Conservation (phyloP, 306 rosid genomes). For the Cucurbita pepo region DNA sequence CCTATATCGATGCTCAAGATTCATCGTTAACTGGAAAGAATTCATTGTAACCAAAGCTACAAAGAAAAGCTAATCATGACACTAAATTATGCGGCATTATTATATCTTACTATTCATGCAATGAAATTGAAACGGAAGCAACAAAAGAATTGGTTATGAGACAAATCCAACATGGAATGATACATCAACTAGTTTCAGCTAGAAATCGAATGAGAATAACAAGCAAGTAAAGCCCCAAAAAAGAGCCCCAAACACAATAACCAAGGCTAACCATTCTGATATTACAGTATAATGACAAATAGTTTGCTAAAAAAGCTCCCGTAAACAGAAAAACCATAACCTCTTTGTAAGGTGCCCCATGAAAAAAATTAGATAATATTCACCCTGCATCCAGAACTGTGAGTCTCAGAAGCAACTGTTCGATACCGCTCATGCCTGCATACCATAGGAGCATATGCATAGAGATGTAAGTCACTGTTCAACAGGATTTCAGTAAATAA, state of each 20-base stretch:
- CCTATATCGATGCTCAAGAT: background rate
- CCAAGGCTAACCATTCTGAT: conserved; percentile 37
- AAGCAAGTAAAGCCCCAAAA: conserved; percentile 24
- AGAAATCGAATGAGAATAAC: conserved; percentile 24
- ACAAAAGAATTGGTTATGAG: background rate
- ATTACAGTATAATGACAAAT: conserved; percentile 27
- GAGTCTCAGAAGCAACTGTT: background rate
- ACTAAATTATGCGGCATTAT: background rate
- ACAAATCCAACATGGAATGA: conserved; percentile 4
- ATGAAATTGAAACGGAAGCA: background rate
- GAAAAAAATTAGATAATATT: conserved; percentile 57
- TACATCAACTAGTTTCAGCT: conserved; percentile 30
- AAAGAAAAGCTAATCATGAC: background rate
- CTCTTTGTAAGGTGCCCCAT: background rate
- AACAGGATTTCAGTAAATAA: background rate
- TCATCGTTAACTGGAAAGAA: background rate
- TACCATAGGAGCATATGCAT: background rate
- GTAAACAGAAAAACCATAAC: conserved; percentile 11
- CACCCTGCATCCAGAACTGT: conserved; percentile 10
- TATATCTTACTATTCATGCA: background rate
- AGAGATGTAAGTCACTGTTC: background rate
- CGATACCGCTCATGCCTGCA: conserved; percentile 3
- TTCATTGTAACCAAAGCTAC: background rate
- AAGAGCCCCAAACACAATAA: conserved; percentile 30
- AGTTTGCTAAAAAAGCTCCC: conserved; percentile 25